These are phyloP conservation scores for Beta vulgaris DNA, from an alignment of 148 eudicot species.

Conservation along the genomic window DNA sequence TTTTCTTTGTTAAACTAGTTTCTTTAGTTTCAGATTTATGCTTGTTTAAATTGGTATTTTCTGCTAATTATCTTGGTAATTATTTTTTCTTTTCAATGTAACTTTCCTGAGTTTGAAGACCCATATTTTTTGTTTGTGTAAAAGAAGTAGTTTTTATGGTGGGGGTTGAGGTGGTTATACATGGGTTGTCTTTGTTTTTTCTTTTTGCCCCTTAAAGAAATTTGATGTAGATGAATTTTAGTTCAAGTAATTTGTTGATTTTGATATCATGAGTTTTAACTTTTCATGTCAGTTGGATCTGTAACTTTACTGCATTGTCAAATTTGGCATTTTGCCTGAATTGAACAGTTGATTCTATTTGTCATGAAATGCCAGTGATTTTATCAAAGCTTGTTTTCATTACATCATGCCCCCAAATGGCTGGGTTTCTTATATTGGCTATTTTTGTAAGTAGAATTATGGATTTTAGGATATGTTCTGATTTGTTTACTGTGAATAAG, in stretches of 20 bases:
- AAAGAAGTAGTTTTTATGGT: background rate
- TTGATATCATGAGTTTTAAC: background rate
- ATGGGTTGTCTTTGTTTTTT: background rate
- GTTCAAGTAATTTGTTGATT: background rate
- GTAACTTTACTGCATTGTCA: background rate
- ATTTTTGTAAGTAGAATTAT: background rate
- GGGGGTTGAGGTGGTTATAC: background rate
- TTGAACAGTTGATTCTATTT: background rate
- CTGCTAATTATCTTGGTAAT: background rate
- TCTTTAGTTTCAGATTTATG: slow-evolving; percentile 5
- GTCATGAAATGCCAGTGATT: background rate
- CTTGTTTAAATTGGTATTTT: background rate
- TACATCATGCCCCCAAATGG: background rate
- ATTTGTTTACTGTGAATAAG: background rate
- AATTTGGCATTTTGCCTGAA: background rate
- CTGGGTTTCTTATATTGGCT: background rate
- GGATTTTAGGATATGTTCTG: background rate
- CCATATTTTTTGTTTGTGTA: background rate
- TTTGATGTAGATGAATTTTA: background rate
- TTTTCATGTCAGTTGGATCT: slow-evolving; percentile 16
- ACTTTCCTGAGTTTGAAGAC: background rate
- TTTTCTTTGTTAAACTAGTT: background rate
- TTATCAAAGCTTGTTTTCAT: background rate
- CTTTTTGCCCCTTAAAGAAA: background rate
- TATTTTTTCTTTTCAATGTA: background rate